A percentile compares a stretch with the other conserved stretches of the same genome.
Evolutionary conservation across 305 asterid genomes (phyloP).

Genomic region (Striga hermonthica): DNA sequence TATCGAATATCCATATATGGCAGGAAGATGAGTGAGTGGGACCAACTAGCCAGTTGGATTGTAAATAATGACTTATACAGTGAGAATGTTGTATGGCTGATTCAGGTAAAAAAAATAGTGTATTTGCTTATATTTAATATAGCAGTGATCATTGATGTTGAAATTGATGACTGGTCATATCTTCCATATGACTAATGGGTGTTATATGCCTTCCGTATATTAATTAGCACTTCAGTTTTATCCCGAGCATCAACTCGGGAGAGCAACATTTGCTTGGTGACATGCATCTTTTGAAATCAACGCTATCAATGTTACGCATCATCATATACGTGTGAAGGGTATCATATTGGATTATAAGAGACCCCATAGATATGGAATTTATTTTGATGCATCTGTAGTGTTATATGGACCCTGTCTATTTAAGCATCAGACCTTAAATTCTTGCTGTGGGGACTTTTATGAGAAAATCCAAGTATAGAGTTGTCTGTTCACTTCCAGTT

Average conservation of each 20-base stretch:
- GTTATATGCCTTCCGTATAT: too few relatives aligned
- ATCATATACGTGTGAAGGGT: neutral
- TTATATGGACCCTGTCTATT: neutral
- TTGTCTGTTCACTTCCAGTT: neutral
- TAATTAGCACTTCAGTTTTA: too few relatives aligned
- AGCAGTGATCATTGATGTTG: neutral
- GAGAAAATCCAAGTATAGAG: too few relatives aligned
- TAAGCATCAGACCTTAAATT: neutral
- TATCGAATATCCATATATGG: constrained; percentile 72
- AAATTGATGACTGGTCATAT: constrained; percentile 1
- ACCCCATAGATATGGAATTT: neutral
- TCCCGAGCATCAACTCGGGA: too few relatives aligned
- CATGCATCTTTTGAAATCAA: too few relatives aligned
- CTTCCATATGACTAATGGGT: too few relatives aligned
- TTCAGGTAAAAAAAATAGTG: constrained; percentile 60
- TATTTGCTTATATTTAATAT: constrained; percentile 19
- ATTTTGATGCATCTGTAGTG: neutral
- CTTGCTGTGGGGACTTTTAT: neutral
- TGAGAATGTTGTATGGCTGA: constrained; percentile 96
- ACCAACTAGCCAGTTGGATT: constrained; percentile 80
- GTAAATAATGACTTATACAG: constrained; percentile 80
- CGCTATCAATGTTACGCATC: too few relatives aligned
- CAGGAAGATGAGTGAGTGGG: constrained; percentile 82
- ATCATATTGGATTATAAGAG: neutral
- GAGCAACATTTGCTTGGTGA: too few relatives aligned